Evolutionary conservation across 768 basidiomycete species (phyloP), one percentile per base, ranked within the genome.

Genomic region (Lentinula sp.): DNA sequence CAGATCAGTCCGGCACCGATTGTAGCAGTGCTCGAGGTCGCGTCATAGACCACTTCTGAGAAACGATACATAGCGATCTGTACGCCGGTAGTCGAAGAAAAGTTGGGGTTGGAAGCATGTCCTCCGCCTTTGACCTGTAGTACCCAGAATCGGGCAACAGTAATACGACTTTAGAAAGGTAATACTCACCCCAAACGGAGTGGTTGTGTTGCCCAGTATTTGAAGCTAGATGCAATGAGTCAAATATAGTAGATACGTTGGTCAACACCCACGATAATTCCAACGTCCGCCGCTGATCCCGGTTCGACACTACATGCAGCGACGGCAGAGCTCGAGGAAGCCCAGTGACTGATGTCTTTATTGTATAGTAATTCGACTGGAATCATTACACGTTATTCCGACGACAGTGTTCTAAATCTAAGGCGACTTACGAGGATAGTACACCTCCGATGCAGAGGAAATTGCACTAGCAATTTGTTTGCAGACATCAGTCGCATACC

Each of bases 121-220:
- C 86, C 85, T 15, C 83, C 85, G n/a, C 85, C 80, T 68, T 85
- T 87, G 57, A 87, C 78, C 85, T 85, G 45, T 35, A 15, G 13
- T 36, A 15, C 9, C 4, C 4, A 51, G 45, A 48, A 43, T 52
- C 9, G 15, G 20, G 6, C 48, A 28, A 23, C 49, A 8, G n/a
- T 4, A 42, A n/a, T 13, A 16, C 18, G 32, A 13, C 36, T n/a
- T 23, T 1, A 15, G 23, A 13, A n/a, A 7, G 28, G 45, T 18
- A 18, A 43, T 7, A 60, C 65, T 46, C 32, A 67, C 65, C 9
- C 61, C 66, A 59, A 67, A 67, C 15, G 66, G 63, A 12, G 65
- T 54, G 53, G 36, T 54, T 3, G 42, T 4, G 18, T 45, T 33
- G 16, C 57, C 46, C 28, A 58, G 23, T 18, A 58, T 49, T 58